These are phyloP conservation scores for Monascus ruber DNA, from an alignment of 2,329 filamentous ascomycete species.

Conservation along the genomic window DNA sequence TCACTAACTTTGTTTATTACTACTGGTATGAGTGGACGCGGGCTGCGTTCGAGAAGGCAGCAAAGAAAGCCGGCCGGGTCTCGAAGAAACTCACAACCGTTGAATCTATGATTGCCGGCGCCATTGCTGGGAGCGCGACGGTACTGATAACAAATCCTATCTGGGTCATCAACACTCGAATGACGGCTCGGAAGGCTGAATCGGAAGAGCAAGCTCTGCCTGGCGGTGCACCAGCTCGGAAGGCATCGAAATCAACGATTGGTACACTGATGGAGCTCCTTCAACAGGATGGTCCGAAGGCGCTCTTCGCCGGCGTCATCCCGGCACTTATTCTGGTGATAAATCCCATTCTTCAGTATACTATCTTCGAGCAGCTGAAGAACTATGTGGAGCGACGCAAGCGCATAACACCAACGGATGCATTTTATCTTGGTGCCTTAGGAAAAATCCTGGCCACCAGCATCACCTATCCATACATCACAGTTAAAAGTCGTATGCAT, in stretches of 20 bases:
- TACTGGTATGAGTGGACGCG: conserved; percentile 99
- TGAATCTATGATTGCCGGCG: conserved; percentile 91
- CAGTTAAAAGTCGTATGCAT: conserved; percentile 95
- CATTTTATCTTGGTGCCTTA: conserved; percentile 81
- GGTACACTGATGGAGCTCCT: conserved; percentile 71
- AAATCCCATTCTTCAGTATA: conserved; percentile 98
- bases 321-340: conserved; percentile 89
- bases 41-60: conserved; percentile 66
- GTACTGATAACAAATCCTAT: conserved; percentile 97
- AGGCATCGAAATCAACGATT: conserved; percentile 57
- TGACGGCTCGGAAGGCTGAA: conserved; percentile 76
- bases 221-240: conserved; percentile 36
- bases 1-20: conserved; percentile 99
- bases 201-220: conserved; percentile 32
- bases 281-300: conserved; percentile 68
- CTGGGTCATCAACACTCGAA: conserved; percentile 97
- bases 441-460: conserved; percentile 90
- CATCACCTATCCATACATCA: conserved; percentile 97
- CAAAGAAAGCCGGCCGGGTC: conserved; percentile 58
- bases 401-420: conserved; percentile 71
- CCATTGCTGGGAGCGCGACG: conserved; percentile 84
- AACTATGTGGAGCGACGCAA: conserved; percentile 68
- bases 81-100: conserved; percentile 76
- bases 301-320: conserved; percentile 84
- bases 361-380: conserved; percentile 96